Conservation (phyloP, 768 basidiomycete species). For the Nidularia pulvinata region DNA sequence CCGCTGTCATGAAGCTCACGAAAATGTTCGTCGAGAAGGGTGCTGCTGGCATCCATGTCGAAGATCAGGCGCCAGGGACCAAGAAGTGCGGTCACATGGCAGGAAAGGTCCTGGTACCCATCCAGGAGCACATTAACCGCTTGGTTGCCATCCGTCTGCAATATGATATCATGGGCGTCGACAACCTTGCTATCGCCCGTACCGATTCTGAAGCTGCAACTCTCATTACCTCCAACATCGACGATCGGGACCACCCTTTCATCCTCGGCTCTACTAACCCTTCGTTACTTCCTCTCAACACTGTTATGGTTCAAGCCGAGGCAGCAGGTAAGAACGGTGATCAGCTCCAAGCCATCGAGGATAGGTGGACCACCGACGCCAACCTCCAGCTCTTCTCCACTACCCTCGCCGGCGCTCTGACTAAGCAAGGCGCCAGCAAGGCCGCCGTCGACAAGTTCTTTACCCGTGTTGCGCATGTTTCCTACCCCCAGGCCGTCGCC, state of each 20-base stretch:
- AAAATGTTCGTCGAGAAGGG: conserved; percentile 99
- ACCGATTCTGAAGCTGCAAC: conserved; percentile 99
- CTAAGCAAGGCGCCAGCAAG: conserved; percentile 52
- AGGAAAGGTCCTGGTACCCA: conserved; percentile 95
- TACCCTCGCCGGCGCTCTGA: conserved; percentile 66
- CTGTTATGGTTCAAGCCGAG: conserved; percentile 85
- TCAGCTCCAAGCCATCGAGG: conserved; percentile 86
- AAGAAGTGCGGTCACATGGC: conserved; percentile 98
- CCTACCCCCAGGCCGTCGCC: conserved; percentile 65
- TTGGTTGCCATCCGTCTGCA: conserved; percentile 96
- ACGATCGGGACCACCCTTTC: conserved; percentile 96
- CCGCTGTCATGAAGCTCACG: conserved; percentile 98
- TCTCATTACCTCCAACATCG: conserved; percentile 95
- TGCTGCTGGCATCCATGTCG: conserved; percentile 96
- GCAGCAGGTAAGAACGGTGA: conserved; percentile 75
- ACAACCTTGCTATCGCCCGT: conserved; percentile 90
- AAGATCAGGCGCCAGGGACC: conserved; percentile 97
- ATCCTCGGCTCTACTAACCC: conserved; percentile 91
- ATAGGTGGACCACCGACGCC: conserved; percentile 81
- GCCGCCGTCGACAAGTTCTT: conserved; percentile 60
- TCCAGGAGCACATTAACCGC: conserved; percentile 97
- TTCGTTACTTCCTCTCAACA: conserved; percentile 65
- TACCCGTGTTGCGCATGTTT: conserved; percentile 60
- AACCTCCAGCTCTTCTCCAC: conserved; percentile 79
- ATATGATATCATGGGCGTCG: conserved; percentile 98